Evolutionary conservation across 2,329 filamentous ascomycete species (phyloP).

Genomic region (Trichoderma semiorbis): DNA sequence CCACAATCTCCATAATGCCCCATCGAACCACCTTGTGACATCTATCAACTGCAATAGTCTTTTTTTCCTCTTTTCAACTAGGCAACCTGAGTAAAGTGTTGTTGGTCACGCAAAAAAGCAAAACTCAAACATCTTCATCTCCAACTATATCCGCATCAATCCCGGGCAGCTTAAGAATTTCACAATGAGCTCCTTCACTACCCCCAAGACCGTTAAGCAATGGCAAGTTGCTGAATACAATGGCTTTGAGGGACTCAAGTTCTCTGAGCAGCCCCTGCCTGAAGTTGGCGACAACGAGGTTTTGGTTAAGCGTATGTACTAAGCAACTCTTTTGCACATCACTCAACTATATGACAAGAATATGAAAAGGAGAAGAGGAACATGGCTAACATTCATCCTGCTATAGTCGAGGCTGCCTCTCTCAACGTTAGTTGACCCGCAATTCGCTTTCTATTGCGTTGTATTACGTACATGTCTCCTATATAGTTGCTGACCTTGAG

Average conservation of each 20-base stretch:
- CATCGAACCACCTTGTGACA: not conserved
- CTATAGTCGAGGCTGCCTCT: constrained; percentile 45
- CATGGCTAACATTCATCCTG: not conserved
- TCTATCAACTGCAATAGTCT: not conserved
- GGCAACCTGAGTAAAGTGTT: not conserved
- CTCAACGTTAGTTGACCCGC: constrained; percentile 40
- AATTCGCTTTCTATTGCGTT: not conserved
- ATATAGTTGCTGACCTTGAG: not conserved
- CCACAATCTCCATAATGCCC: not conserved
- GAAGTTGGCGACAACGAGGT: constrained; percentile 67
- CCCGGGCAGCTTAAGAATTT: not conserved
- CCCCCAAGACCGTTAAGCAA: constrained; percentile 44
- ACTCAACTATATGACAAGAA: too few relatives aligned
- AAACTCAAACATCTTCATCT: not conserved
- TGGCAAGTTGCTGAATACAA: constrained; percentile 47
- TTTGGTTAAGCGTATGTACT: constrained; percentile 54
- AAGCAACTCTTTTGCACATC: not conserved
- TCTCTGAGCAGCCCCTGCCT: constrained; percentile 54
- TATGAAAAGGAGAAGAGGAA: not conserved
- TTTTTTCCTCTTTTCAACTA: not conserved
- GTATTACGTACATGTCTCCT: not conserved
- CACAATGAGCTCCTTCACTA: constrained; percentile 1
- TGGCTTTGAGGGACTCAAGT: constrained; percentile 58
- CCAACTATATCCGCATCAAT: not conserved
- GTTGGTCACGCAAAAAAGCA: not conserved